phyloP scores from a whole-genome alignment of 441 rosid species.

The Erodium texanum region DNA sequence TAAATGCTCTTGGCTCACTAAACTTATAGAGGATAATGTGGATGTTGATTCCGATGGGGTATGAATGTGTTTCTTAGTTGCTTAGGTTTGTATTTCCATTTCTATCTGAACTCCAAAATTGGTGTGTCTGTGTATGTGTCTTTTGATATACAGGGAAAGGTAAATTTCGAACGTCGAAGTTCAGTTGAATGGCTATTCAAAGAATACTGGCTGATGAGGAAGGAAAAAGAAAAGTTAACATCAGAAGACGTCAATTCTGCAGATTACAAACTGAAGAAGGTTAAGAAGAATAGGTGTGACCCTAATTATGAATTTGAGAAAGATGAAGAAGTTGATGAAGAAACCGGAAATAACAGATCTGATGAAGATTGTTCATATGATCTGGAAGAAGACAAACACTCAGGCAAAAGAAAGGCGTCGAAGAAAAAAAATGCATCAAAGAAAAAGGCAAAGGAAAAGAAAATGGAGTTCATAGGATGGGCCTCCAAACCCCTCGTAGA shows the following conservation, averaged over 20 bases:
- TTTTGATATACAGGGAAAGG: conserved; percentile 29
- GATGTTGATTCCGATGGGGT: conserved; percentile 38
- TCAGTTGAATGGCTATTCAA: conserved; percentile 41
- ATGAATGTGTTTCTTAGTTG: conserved; percentile 10
- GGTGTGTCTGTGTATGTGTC: not conserved
- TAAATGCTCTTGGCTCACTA: conserved; percentile 35
- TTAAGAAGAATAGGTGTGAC: conserved; percentile 10
- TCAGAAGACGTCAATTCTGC: conserved; percentile 36
- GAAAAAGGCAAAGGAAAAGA: conserved; percentile 11
- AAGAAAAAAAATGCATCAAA: conserved; percentile 10
- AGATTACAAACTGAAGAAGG: conserved; percentile 28
- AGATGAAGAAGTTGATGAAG: not conserved
- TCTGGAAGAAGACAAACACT: conserved; percentile 9
- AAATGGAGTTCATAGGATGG: conserved; percentile 37
- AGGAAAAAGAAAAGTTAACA: conserved; percentile 36
- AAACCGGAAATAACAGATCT: not conserved
- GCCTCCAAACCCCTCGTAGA: conserved; percentile 32
- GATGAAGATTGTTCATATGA: conserved; percentile 21
- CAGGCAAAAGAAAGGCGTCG: conserved; percentile 22
- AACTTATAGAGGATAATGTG: conserved; percentile 37
- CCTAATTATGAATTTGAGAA: not conserved
- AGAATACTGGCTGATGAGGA: conserved; percentile 47
- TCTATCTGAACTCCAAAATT: too few species aligned
- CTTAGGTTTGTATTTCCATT: not conserved
- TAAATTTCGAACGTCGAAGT: conserved; percentile 37